Evolutionary conservation across 805 yeast species (phyloP), one percentile per base, ranked within the genome.

Genomic region (Grigorovia humatica): DNA sequence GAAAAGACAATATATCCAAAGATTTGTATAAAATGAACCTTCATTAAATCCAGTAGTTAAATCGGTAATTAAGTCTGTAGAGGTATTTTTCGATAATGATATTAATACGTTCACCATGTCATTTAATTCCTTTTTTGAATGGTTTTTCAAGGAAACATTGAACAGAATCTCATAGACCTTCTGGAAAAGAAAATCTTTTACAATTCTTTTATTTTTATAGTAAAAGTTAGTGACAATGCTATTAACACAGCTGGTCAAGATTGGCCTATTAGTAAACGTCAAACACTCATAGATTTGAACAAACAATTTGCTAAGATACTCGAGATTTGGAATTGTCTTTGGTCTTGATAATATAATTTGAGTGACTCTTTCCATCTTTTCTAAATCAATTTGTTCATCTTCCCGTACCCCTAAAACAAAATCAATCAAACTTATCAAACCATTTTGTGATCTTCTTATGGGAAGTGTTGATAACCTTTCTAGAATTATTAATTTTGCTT

Each of bases 341-440:
- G 97, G 96, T 54, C 81, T 82, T 17, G 82, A 67, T 30, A 84
- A 63, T 15, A 91, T 64, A 1, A 88, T 74, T 44, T 75, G 76
- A n/a, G 85, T 79, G 1, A 87, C 85, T 52, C 82, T 78, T 29
- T 79, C 80, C 47, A 87, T 72, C 56, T 81, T 84, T 35, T 79
- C 80, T n/a, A 81, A 66, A 55, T 81, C 82, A 13, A 88, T 56
- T 40, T 61, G 57, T 51, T 84, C 91, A 50, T 75, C 74, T 44
- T 88, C 95, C 52, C 96, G 72, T 27, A 86, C 71, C 0, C 96
- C 96, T 13, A 85, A 71, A 0, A 86, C 73, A 55, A 86, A 80
- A 65, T 91, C 97, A 30, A 89, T 74, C 48, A 91, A 67, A 1
- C 89, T 75, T 30, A 78, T 67, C 1, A 93, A 80, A 0, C 98